Conservation (phyloP, 1,139 yeast genomes). For the Kodamaea ohmeri region DNA sequence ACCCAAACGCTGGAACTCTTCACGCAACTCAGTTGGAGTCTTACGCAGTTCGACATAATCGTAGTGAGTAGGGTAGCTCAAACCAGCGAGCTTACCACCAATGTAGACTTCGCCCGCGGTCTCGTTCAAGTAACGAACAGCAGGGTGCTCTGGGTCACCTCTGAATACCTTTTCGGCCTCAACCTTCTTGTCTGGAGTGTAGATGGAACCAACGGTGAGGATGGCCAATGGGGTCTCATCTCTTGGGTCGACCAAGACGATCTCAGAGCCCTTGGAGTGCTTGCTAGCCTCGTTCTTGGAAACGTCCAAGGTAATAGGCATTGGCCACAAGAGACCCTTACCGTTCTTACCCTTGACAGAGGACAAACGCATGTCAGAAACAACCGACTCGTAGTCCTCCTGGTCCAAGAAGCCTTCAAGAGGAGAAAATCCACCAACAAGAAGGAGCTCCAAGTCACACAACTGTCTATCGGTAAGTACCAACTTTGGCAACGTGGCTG, state of each 20-base stretch:
- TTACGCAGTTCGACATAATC: constrained; percentile 85
- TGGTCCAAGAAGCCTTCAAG: constrained; percentile 80
- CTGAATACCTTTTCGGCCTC: constrained; percentile 90
- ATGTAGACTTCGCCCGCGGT: constrained; percentile 80
- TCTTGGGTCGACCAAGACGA: constrained; percentile 78
- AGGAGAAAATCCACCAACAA: constrained; percentile 95
- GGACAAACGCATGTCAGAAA: constrained; percentile 68
- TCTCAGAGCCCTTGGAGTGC: constrained; percentile 55
- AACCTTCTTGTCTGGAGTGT: constrained; percentile 69
- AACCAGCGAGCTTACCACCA: constrained; percentile 86
- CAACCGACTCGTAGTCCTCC: constrained; percentile 79
- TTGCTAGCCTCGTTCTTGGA: constrained; percentile 48
- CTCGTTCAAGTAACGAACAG: constrained; percentile 68
- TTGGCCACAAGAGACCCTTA: constrained; percentile 81
- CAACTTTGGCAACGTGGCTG: constrained; percentile 46
- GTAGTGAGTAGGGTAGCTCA: constrained; percentile 81
- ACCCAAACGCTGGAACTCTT: constrained; percentile 73
- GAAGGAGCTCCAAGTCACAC: constrained; percentile 87
- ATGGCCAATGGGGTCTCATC: constrained; percentile 81
- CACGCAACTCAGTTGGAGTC: constrained; percentile 86
- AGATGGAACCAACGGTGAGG: constrained; percentile 73
- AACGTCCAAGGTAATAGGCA: constrained; percentile 89
- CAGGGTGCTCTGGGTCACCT: constrained; percentile 98
- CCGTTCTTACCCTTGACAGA: constrained; percentile 39
- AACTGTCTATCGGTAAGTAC: constrained; percentile 81